These are phyloP conservation scores for Cordyceps militaris DNA, from an alignment of 2,329 filamentous ascomycete species.

Conservation along the genomic window DNA sequence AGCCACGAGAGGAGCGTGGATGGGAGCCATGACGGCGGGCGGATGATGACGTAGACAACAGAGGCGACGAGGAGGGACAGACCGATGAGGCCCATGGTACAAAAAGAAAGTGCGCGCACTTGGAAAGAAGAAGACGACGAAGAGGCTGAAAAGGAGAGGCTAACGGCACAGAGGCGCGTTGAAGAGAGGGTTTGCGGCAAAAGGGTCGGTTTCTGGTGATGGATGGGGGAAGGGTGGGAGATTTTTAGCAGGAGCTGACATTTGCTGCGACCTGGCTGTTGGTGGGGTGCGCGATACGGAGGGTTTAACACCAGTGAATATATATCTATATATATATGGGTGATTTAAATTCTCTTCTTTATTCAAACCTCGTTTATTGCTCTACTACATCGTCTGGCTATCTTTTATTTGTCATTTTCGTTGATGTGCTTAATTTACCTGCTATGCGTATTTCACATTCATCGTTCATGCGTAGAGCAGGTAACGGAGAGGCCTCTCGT, in stretches of 20 bases:
- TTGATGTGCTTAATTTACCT: no score
- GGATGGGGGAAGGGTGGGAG: background rate
- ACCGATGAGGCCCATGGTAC: conserved; percentile 48
- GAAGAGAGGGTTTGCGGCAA: background rate
- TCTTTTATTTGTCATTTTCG: no score
- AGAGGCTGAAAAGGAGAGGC: background rate
- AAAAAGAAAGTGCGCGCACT: background rate
- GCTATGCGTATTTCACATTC: no score
- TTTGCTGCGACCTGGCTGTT: background rate
- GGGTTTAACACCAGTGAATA: no score
- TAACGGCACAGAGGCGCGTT: conserved; percentile 7
- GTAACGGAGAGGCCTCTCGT: no score
- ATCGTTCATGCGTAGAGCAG: no score
- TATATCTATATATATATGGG: no score
- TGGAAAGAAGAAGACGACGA: background rate
- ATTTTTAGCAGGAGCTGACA: background rate
- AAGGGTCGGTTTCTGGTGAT: background rate
- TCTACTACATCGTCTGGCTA: no score
- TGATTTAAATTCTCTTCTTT: no score
- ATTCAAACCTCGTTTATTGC: no score
- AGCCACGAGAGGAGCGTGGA: conserved; percentile 14
- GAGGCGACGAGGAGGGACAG: conserved; percentile 57
- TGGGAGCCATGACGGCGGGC: conserved; percentile 42
- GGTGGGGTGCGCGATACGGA: background rate
- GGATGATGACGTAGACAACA: conserved; percentile 49